Conservation (phyloP, 345 rosid genomes). For the Eucalyptus curtisii region DNA sequence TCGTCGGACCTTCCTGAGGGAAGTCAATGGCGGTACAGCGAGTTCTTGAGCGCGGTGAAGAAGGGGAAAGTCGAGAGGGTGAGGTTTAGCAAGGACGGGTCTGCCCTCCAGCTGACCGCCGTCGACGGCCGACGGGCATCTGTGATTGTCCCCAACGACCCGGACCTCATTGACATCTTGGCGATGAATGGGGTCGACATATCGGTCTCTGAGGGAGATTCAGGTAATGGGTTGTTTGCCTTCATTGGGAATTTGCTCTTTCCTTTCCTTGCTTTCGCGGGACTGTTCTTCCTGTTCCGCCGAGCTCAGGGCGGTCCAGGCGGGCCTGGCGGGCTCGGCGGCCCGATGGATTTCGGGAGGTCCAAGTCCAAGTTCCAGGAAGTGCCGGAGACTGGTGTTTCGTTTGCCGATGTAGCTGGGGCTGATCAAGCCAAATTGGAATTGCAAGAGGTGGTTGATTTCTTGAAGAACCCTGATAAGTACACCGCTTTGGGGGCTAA, state of each 20-base stretch:
- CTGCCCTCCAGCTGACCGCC: slow-evolving; percentile 11
- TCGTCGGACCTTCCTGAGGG: slow-evolving; percentile 14
- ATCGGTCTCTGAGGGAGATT: slow-evolving; percentile 12
- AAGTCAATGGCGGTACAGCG: slow-evolving; percentile 10
- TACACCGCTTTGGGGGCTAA: slow-evolving; percentile 26
- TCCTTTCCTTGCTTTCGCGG: slow-evolving; percentile 5
- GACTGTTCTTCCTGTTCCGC: slow-evolving; percentile 8
- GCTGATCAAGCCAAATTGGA: slow-evolving; percentile 29
- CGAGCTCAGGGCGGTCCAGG: slow-evolving; percentile 13
- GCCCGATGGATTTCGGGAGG: slow-evolving; percentile 11
- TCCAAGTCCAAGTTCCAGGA: slow-evolving; percentile 19
- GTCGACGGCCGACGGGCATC: slow-evolving; percentile 11
- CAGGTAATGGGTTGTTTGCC: slow-evolving; percentile 6
- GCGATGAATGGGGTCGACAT: slow-evolving; percentile 18
- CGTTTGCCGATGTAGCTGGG: slow-evolving; percentile 28
- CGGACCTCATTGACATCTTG: slow-evolving; percentile 6
- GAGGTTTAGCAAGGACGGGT: slow-evolving; percentile 15
- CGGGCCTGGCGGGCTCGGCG: slow-evolving; percentile 15
- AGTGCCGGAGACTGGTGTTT: slow-evolving; percentile 14
- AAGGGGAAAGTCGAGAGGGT: slow-evolving; percentile 15
- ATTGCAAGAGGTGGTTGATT: slow-evolving; percentile 16
- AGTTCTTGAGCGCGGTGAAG: slow-evolving; percentile 11
- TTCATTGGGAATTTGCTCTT: slow-evolving; percentile 7
- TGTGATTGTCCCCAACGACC: slow-evolving; percentile 8
- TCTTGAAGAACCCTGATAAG: slow-evolving; percentile 29